A percentile compares a stretch with the other conserved stretches of the same genome.
Evolutionary conservation across 2,329 filamentous ascomycete species (phyloP).

Genomic region (Alternaria hordeiaustralica): DNA sequence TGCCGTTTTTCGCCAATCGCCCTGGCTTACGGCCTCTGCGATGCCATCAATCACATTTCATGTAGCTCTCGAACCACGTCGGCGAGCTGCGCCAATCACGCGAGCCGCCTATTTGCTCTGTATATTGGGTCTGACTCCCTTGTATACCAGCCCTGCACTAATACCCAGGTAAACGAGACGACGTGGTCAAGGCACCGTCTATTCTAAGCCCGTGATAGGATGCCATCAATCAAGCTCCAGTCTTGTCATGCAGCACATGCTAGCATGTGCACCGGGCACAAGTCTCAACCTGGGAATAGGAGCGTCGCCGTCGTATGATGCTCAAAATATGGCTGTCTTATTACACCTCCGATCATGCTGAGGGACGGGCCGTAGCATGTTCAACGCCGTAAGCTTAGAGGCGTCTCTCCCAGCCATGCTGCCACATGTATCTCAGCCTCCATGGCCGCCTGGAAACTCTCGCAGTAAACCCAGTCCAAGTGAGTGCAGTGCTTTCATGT

Average conservation of each 20-base stretch:
- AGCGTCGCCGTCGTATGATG: slow-evolving; percentile 1
- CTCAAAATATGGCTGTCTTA: background rate
- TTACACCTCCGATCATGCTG: slow-evolving; percentile 25
- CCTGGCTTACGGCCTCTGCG: slow-evolving; percentile 17
- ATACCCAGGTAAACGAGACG: slow-evolving; percentile 22
- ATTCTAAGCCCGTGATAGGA: slow-evolving; percentile 31
- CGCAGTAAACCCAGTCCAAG: background rate
- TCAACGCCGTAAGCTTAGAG: slow-evolving; percentile 13
- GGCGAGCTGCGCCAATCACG: slow-evolving; percentile 4
- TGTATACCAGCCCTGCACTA: slow-evolving; percentile 31
- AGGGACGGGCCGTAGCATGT: slow-evolving; percentile 40
- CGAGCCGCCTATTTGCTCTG: slow-evolving; percentile 22
- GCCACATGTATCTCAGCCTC: background rate
- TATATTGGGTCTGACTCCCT: slow-evolving; percentile 30
- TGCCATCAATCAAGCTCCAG: slow-evolving; percentile 27
- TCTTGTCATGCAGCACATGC: slow-evolving; percentile 31
- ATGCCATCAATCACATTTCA: slow-evolving; percentile 19
- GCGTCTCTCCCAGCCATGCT: background rate
- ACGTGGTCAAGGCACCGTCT: slow-evolving; percentile 23
- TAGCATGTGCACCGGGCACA: slow-evolving; percentile 12
- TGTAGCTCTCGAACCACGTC: slow-evolving; percentile 13
- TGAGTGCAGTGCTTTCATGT: slow-evolving; percentile 33
- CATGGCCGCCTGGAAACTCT: background rate
- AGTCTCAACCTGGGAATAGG: slow-evolving; percentile 5
- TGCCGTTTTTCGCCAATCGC: slow-evolving; percentile 43